These are phyloP conservation scores for Dactylis glomerata DNA, from an alignment of 176 grass and related monocot species.

Conservation along the genomic window DNA sequence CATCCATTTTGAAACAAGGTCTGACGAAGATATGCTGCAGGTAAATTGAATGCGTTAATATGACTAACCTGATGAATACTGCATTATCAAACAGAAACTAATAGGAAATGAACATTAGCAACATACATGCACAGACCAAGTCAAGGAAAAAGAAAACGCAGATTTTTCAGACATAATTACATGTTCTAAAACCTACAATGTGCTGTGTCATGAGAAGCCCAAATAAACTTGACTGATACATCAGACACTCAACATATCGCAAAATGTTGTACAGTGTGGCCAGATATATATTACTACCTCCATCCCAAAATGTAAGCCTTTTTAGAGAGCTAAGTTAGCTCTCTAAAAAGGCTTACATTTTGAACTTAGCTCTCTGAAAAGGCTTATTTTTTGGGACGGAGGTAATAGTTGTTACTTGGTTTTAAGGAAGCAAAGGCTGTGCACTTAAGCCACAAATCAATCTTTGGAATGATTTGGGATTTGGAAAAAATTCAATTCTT, in stretches of 20 bases:
- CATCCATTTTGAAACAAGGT: constrained; percentile 99
- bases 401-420: neutral
- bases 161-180: neutral
- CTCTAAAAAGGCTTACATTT: no score
- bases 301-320: no score
- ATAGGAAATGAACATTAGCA: neutral
- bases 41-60: constrained; percentile 20
- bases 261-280: neutral
- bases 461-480: neutral
- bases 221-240: neutral
- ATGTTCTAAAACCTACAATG: neutral
- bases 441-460: neutral
- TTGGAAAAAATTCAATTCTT: neutral
- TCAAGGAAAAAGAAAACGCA: neutral
- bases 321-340: no score
- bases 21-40: constrained; percentile 97
- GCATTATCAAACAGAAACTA: neutral
- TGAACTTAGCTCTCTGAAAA: no score
- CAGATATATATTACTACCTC: neutral
- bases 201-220: neutral
- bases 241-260: neutral
- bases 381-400: no score
- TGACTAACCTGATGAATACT: constrained; percentile 9
- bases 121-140: neutral
- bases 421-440: neutral